Percentiles rank a stretch among this genome's conserved stretches.
Evolutionary conservation across 148 eudicot species (phyloP).

Genomic region (Salicornia ramosissima): DNA sequence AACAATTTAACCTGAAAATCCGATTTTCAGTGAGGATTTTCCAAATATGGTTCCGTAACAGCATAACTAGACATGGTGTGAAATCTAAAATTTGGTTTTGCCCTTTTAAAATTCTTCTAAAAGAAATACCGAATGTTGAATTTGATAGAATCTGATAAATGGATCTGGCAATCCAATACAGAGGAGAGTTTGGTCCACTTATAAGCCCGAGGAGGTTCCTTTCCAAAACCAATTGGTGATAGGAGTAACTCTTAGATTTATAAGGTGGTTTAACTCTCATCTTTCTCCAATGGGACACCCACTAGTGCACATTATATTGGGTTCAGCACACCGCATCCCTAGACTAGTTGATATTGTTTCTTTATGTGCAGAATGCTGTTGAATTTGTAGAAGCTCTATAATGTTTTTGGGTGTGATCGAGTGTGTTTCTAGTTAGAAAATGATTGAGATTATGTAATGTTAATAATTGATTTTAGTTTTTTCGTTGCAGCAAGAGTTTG

Average conservation of each 20-base stretch:
- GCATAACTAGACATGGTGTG: background rate
- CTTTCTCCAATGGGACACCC: too few species aligned
- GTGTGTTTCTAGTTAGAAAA: background rate
- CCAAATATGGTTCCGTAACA: background rate
- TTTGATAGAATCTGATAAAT: too few species aligned
- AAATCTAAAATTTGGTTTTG: background rate
- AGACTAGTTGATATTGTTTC: too few species aligned
- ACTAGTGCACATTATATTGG: too few species aligned
- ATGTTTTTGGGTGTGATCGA: background rate
- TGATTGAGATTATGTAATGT: background rate
- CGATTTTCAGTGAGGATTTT: background rate
- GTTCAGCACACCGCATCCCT: too few species aligned
- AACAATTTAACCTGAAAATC: background rate
- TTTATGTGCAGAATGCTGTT: background rate
- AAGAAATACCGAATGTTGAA: background rate
- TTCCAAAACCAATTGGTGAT: too few species aligned
- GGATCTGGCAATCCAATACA: too few species aligned
- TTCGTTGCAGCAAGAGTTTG: conserved; percentile 60
- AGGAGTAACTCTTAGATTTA: too few species aligned
- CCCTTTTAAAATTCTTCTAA: background rate
- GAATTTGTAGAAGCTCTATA: background rate
- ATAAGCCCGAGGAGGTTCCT: too few species aligned
- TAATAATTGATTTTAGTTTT: background rate
- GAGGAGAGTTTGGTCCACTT: too few species aligned
- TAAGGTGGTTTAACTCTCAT: too few species aligned